Evolutionary conservation across 2,329 filamentous ascomycete species (phyloP), one percentile per base, ranked within the genome.

Genomic region (Elsinoe arachidis): DNA sequence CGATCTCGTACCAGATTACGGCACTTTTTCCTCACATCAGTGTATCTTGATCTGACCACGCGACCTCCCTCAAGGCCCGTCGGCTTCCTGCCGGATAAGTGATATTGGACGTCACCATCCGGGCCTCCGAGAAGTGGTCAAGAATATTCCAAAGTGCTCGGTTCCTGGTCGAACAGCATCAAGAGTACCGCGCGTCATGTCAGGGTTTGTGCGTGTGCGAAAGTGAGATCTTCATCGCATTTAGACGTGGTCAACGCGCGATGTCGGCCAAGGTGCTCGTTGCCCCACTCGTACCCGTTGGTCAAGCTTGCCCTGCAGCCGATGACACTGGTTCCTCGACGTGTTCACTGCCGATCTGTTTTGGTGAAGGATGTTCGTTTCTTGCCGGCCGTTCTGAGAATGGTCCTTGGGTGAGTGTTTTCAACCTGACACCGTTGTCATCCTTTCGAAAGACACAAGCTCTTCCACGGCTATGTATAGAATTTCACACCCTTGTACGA

Each of bases 191-290:
- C 15, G 33, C 49, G 17, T 53, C 14, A 17, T 53, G 7, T 37
- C 23, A 53, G 35, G 49, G 33, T 30, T 15, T 17, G 19, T 10
- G 19, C 49, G 34, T 17, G 49, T 53, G 19, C 34, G 34, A 53
- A 39, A 53, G 35, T 39, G 49, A 39, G 49, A 53, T 53, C 49
- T 33, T 53, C 49, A 26, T 53, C 33, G 49, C 49, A 38, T 53
- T 46, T 30, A 5, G 21, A 23, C 11, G 19, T 23, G 41, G 41
- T 46, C 21, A 23, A 23, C 41, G 7, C 19, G 39, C 39, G 39
- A 43, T 15, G 39, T 43, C 39, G 39, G 41, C 41, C 41, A 46
- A 46, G 41, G 6, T 19, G 11, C 21, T 23, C 21, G 21, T 23
- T 23, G 26, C 19, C 21, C 41, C 41, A 19, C 21, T 23, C 19